These are phyloP conservation scores for Colletotrichum tabaci DNA, from an alignment of 2,329 filamentous ascomycete genomes.

Conservation along the genomic window DNA sequence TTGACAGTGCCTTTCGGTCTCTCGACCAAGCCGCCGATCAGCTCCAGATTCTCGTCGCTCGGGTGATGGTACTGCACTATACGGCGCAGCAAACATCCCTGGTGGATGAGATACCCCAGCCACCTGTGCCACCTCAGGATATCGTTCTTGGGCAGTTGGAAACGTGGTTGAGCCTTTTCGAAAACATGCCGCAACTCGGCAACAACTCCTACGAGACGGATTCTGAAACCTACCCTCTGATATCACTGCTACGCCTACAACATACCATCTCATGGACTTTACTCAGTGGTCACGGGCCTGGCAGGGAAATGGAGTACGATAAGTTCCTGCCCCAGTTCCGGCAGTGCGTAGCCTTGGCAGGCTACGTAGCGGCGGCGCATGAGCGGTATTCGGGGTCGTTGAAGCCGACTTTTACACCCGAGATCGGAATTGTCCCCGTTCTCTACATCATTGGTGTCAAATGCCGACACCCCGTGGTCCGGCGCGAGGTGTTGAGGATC, in stretches of 20 bases:
- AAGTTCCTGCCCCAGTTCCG: conserved; percentile 49
- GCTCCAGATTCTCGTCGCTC: not conserved
- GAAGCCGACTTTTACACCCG: not conserved
- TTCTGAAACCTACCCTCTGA: not conserved
- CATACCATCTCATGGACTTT: not conserved
- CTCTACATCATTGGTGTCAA: not conserved
- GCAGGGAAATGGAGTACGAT: conserved; percentile 51
- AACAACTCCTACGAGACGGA: conserved; percentile 31
- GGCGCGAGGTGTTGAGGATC: not conserved
- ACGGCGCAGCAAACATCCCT: not conserved
- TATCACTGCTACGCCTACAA: not conserved
- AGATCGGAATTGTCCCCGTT: not conserved
- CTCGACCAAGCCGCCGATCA: not conserved
- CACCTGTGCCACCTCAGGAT: not conserved
- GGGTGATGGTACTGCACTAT: not conserved
- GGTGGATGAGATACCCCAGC: not conserved
- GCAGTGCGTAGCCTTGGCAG: conserved; percentile 47
- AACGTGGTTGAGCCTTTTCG: conserved; percentile 48
- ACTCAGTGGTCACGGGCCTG: conserved; percentile 43
- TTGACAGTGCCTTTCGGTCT: not conserved
- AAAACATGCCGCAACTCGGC: conserved; percentile 45
- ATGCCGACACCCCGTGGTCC: not conserved
- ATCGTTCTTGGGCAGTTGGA: conserved; percentile 46
- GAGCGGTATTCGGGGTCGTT: conserved; percentile 45
- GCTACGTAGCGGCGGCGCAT: conserved; percentile 44